Evolutionary conservation across 768 basidiomycete genomes (phyloP), one percentile per base, ranked within the genome.

Genomic region (Russula griseocarnosa): DNA sequence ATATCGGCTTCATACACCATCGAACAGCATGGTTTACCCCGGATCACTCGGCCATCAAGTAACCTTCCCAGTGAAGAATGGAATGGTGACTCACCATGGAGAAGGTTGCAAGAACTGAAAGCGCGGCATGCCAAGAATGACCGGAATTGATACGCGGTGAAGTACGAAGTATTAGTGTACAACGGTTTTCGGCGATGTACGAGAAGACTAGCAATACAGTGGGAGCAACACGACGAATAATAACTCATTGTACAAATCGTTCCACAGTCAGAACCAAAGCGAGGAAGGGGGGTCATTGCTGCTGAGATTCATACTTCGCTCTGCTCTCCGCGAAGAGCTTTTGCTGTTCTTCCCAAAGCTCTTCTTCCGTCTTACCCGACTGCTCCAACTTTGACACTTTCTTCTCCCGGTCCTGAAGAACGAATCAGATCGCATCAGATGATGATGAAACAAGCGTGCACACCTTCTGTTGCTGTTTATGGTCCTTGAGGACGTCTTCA

Each of bases 391-490:
- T 93, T 40, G 92, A 91, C 30, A 88, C 88, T 75, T 96, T 96
- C 82, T 90, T 92, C 77, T 93, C 92, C 66, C 90, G 85, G 70
- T 95, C 93, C 86, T 94, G 58, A 60, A 71, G 13, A 59, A 61
- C 58, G 16, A 36, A 42, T 60, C 52, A 62, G 61, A 61, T 53
- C 58, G 47, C 3, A 58, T 47, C 44, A 55, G 51, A 57, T 44
- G 36, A 38, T 5, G 42, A 44, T n/a, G 9, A n/a, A 13, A 28
- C 54, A n/a, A 60, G 24, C 38, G 26, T 61, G 70, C 82, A 49
- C 61, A 91, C 96, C 83, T 96, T 98, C 75, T 89, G 88, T 67
- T 93, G 89, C 71, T 96, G 92, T 71, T 98, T 98, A 77, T 97
- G 94, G 69, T 97, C 96, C 74, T 94, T 92, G 67, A 97, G 78